Evolutionary conservation across 2,329 filamentous ascomycete genomes (phyloP), one percentile per base, ranked within the genome.

Genomic region (Coniochaeta pulveracea): DNA sequence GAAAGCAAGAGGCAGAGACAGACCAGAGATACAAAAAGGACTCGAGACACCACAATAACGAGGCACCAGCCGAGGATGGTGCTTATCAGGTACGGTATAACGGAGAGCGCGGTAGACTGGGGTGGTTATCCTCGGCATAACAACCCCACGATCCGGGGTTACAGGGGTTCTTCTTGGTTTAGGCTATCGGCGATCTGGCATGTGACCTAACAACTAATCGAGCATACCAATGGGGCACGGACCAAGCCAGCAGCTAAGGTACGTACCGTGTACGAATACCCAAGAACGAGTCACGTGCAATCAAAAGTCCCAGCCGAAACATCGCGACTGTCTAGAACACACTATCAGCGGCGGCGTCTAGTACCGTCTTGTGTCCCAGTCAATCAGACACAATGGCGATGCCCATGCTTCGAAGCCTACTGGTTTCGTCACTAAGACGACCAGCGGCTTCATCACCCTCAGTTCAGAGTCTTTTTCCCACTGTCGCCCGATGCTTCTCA

Each of bases 401-500:
- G 44, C 43, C 48, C 34, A 44, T 60, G n/a, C 41, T 59, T 36
- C 50, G 55, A 40, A 50, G 47, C 14, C 45, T 55, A 7, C 43
- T 54, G 34, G 44, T 45, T 34, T 49, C 55, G 32, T 46, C 50
- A 22, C 34, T 53, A 16, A 40, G 49, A 31, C 42, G 41, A 23
- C 44, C 41, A 38, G 43, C 37, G 37, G 47, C 37, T 26, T 39
- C 31, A 27, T 42, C 44, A 24, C 42, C 22, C 19, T 25, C 7
- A 28, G 18, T 21, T 17, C 9, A 22, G 11, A 17, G 19, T 34
- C 49, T 37, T 41, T 41, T 43, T 40, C 47, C 43, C 44, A 40
- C 43, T 37, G 46, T 44, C 35, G 46, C 45, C 37, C 50, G 58
- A 30, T 45, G 54, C 30, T 50, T 56, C 34, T 52, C 53, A 21